Evolutionary conservation across 2,329 filamentous ascomycete species (phyloP).

Genomic region (Arthrobotrys pseudoclavata): DNA sequence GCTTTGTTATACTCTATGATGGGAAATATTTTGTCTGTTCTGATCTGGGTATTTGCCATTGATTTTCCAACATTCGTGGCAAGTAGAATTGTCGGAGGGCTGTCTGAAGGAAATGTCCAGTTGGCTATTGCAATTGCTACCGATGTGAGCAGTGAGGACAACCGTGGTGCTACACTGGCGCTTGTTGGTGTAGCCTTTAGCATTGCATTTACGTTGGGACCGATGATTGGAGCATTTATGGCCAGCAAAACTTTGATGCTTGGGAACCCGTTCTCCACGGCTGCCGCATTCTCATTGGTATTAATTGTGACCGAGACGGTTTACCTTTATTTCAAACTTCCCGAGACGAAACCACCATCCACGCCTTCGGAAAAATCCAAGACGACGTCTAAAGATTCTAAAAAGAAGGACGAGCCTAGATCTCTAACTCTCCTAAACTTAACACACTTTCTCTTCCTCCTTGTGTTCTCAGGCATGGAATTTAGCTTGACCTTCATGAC

Average conservation of each 20-base stretch:
- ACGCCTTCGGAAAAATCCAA: slow-evolving; percentile 63
- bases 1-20: slow-evolving; percentile 91
- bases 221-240: slow-evolving; percentile 88
- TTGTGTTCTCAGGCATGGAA: slow-evolving; percentile 98
- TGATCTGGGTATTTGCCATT: slow-evolving; percentile 91
- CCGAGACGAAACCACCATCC: slow-evolving; percentile 84
- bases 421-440: slow-evolving; percentile 77
- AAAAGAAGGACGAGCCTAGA: slow-evolving; percentile 58
- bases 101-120: slow-evolving; percentile 97
- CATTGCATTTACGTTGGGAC: slow-evolving; percentile 96
- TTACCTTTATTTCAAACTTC: slow-evolving; percentile 86
- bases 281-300: slow-evolving; percentile 86
- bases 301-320: slow-evolving; percentile 88
- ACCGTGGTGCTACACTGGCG: slow-evolving; percentile 92
- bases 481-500: slow-evolving; percentile 98
- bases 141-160: slow-evolving; percentile 88
- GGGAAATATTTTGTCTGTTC: slow-evolving; percentile 91
- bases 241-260: slow-evolving; percentile 79
- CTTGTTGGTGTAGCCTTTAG: slow-evolving; percentile 97
- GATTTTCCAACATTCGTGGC: slow-evolving; percentile 97
- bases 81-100: slow-evolving; percentile 89
- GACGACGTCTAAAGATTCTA: slow-evolving; percentile 50
- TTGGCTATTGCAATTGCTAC: slow-evolving; percentile 95
- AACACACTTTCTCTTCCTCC: slow-evolving; percentile 88
- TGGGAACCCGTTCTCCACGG: slow-evolving; percentile 92